Evolutionary conservation across 75 land plant species (phyloP).

Genomic region (Pinus tabuliformis): DNA sequence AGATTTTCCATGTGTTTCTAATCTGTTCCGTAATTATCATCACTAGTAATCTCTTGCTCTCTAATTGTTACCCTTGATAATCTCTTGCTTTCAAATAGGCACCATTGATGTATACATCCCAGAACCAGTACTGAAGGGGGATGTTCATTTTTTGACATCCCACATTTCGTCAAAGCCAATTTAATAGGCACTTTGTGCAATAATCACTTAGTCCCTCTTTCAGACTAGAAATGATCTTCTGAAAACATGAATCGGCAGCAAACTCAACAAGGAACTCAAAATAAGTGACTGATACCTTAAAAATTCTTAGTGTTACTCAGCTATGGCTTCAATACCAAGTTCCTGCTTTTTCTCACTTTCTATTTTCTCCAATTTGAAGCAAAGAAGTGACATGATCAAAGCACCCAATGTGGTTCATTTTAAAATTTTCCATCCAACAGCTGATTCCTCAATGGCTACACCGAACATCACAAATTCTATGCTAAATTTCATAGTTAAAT

Average conservation of each 20-base stretch:
- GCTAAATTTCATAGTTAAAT: neutral
- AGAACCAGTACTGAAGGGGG: too few relatives aligned
- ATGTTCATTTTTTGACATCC: too few relatives aligned
- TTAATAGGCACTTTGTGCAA: too few relatives aligned
- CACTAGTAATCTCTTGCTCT: too few relatives aligned
- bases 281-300: neutral
- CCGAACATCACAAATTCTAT: neutral
- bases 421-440: neutral
- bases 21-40: too few relatives aligned
- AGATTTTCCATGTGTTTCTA: too few relatives aligned
- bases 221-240: neutral
- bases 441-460: neutral
- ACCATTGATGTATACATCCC: too few relatives aligned
- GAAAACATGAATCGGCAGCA: neutral
- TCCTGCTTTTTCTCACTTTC: neutral
- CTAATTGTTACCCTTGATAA: too few relatives aligned
- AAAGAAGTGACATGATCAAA: neutral
- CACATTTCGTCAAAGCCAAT: too few relatives aligned
- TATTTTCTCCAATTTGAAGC: neutral
- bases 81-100: too few relatives aligned
- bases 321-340: neutral
- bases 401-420: neutral
- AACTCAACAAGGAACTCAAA: neutral
- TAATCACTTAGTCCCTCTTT: too few relatives aligned
- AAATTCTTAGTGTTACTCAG: neutral